A percentile compares a stretch with the other conserved stretches of the same genome.
Evolutionary conservation across 148 eudicot genomes (phyloP).

Genomic region (Arctostaphylos glauca): DNA sequence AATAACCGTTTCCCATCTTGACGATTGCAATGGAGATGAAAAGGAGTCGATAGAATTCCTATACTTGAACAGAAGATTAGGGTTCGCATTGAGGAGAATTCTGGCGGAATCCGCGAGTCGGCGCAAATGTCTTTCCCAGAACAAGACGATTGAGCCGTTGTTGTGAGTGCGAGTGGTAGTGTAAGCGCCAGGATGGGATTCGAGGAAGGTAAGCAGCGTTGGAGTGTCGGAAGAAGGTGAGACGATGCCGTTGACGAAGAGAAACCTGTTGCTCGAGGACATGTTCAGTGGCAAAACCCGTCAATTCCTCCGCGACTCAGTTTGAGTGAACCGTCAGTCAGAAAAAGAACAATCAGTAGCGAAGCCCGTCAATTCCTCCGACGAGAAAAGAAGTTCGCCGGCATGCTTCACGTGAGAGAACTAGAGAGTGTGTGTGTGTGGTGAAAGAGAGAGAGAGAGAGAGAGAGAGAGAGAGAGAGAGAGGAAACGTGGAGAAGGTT

Average conservation of each 20-base stretch:
- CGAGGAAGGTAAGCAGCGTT: slow-evolving; percentile 60
- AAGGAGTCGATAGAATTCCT: slow-evolving; percentile 3
- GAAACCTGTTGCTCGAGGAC: slow-evolving; percentile 28
- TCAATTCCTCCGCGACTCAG: too few species aligned
- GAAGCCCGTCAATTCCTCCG: too few species aligned
- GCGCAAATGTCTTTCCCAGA: slow-evolving; percentile 72
- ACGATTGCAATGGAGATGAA: neutral
- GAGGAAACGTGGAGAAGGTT: too few species aligned
- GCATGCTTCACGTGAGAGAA: too few species aligned
- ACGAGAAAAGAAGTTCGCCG: too few species aligned
- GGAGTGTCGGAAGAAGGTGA: slow-evolving; percentile 43
- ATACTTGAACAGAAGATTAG: slow-evolving; percentile 48
- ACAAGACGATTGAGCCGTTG: slow-evolving; percentile 51
- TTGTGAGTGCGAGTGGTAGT: slow-evolving; percentile 85
- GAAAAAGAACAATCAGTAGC: too few species aligned
- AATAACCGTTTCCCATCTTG: slow-evolving; percentile 38
- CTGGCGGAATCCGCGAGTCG: slow-evolving; percentile 68
- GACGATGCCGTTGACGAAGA: slow-evolving; percentile 57
- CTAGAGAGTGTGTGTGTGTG: too few species aligned
- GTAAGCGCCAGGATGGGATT: slow-evolving; percentile 84
- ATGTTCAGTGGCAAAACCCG: too few species aligned
- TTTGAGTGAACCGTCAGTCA: too few species aligned
- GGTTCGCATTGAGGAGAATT: slow-evolving; percentile 43
- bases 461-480: too few species aligned
- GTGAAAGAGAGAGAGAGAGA: too few species aligned